Conservation (phyloP, 306 rosid species). For the Abrus precatorius region DNA sequence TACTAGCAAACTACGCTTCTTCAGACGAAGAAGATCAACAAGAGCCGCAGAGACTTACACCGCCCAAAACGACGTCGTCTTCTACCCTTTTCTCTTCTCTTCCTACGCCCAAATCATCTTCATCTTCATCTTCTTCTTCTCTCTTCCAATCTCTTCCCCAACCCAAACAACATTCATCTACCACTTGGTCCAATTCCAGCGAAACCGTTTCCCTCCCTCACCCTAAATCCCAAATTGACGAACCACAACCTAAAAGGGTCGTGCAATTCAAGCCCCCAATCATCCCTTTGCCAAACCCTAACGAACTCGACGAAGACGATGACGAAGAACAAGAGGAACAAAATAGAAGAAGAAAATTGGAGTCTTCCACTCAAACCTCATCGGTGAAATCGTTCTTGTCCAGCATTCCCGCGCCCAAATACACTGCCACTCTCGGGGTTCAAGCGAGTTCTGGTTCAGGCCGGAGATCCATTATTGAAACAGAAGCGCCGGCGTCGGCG, state of each 20-base stretch:
- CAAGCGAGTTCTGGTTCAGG: constrained; percentile 65
- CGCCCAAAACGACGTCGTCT: constrained; percentile 49
- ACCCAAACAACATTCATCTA: constrained; percentile 55
- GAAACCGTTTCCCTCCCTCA: constrained; percentile 46
- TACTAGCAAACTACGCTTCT: constrained; percentile 84
- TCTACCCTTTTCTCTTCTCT: constrained; percentile 56
- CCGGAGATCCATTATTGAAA: constrained; percentile 74
- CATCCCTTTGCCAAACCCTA: constrained; percentile 52
- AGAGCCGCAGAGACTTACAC: constrained; percentile 9
- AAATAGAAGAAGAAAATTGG: constrained; percentile 52
- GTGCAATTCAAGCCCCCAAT: constrained; percentile 83
- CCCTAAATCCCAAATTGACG: constrained; percentile 65
- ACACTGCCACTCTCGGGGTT: constrained; percentile 73
- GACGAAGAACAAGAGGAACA: constrained; percentile 59
- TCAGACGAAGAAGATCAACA: constrained; percentile 82
- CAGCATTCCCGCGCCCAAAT: constrained; percentile 81
- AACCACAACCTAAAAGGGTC: constrained; percentile 59
- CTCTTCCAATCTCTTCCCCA: constrained; percentile 68
- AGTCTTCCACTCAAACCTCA: constrained; percentile 55
- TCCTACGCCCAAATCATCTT: constrained; percentile 59
- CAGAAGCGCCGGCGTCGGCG: constrained; percentile 39
- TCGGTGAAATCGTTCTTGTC: constrained; percentile 75
- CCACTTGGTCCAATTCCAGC: background rate
- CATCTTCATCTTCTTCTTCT: constrained; percentile 57
- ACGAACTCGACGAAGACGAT: constrained; percentile 55